phyloP scores from a whole-genome alignment of 768 basidiomycete genomes.

The Collybia sordida region DNA sequence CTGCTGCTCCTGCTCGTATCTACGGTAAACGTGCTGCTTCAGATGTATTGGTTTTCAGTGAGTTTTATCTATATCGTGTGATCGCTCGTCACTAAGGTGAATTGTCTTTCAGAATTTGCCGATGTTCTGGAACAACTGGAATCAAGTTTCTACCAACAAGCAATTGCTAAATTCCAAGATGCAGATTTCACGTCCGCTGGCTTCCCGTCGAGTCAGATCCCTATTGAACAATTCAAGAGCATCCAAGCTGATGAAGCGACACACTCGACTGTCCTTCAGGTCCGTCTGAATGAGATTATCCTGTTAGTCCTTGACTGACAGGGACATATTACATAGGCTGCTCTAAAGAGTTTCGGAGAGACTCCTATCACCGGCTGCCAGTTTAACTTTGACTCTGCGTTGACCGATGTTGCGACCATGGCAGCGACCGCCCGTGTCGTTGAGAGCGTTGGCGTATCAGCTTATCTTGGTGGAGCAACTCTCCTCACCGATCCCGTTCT shows the following conservation, averaged over 20 bases:
- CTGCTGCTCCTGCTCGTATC: conserved; percentile 48
- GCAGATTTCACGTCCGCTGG: conserved; percentile 67
- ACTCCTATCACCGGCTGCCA: conserved; percentile 54
- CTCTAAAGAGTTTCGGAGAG: conserved; percentile 54
- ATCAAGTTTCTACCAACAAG: conserved; percentile 65
- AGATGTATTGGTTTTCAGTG: conserved; percentile 62
- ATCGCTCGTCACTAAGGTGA: not conserved
- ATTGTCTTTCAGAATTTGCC: conserved; percentile 61
- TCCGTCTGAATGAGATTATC: not conserved
- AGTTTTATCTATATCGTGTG: conserved; percentile 22
- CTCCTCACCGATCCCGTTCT: conserved; percentile 60
- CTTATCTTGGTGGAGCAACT: conserved; percentile 74
- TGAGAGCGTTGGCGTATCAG: conserved; percentile 73
- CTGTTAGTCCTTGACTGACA: not conserved
- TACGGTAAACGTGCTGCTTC: conserved; percentile 40
- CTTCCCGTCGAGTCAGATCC: conserved; percentile 51
- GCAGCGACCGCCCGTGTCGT: conserved; percentile 69
- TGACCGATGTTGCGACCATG: conserved; percentile 71
- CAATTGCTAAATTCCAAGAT: conserved; percentile 60
- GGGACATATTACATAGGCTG: conserved; percentile 20
- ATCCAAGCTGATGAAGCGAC: conserved; percentile 65
- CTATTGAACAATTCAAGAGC: conserved; percentile 58
- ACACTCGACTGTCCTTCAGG: conserved; percentile 54
- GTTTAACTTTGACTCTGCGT: conserved; percentile 65
- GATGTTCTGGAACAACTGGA: conserved; percentile 76